A percentile compares a stretch with the other conserved stretches of the same genome.
Conservation (phyloP, 768 basidiomycete genomes). For the Tylopilus intermedius region DNA sequence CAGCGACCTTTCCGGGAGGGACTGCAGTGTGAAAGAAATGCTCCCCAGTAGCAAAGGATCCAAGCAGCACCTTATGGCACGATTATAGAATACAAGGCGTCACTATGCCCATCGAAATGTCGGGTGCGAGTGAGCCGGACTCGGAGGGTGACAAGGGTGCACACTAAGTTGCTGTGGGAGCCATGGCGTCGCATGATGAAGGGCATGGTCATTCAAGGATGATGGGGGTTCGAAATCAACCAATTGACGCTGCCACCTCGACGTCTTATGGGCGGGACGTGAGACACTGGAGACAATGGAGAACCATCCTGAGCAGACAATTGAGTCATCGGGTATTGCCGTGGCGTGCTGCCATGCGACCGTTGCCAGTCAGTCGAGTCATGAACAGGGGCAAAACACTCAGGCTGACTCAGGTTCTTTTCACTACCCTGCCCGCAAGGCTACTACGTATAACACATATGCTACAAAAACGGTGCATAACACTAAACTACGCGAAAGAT, state of each 20-base stretch:
- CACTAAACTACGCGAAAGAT: conserved; percentile 1
- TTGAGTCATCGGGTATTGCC: conserved; percentile 1
- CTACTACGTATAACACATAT: background rate
- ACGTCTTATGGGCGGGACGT: background rate
- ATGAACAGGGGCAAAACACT: background rate
- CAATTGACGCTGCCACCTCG: background rate
- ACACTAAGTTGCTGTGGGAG: background rate
- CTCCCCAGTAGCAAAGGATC: conserved; percentile 1
- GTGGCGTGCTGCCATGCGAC: background rate
- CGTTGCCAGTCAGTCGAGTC: background rate
- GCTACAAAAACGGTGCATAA: conserved; percentile 9
- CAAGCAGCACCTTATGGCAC: background rate
- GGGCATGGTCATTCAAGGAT: conserved; percentile 1
- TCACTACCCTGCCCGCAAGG: background rate
- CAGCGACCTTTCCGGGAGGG: background rate
- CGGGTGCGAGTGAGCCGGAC: background rate
- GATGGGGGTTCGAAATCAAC: conserved; percentile 12
- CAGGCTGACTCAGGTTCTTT: no score
- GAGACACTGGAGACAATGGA: background rate
- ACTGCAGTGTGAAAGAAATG: background rate
- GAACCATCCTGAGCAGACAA: background rate
- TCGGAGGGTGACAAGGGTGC: background rate
- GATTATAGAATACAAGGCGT: conserved; percentile 22
- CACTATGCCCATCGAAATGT: conserved; percentile 3
- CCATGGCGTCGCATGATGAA: background rate